phyloP scores from a whole-genome alignment of 345 rosid species.

The Ceriops zippeliana region DNA sequence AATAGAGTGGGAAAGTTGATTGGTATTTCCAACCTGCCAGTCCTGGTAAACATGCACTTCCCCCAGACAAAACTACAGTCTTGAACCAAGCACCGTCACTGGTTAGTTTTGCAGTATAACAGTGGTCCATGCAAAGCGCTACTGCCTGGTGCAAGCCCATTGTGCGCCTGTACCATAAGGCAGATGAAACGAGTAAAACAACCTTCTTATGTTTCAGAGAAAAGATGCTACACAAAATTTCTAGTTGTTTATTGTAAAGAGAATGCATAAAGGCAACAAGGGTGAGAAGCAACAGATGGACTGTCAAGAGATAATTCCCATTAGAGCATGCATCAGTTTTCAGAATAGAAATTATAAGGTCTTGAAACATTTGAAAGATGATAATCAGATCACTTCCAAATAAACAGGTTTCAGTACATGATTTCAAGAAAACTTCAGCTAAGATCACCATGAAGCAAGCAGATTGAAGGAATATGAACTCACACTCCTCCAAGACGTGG shows the following conservation, averaged over 20 bases:
- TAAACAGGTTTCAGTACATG: background rate
- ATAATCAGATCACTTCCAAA: background rate
- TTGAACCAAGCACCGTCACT: constrained; percentile 82
- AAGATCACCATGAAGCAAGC: background rate
- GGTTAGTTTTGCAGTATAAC: constrained; percentile 60
- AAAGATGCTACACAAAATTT: background rate
- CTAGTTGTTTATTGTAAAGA: background rate
- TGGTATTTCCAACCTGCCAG: constrained; percentile 48
- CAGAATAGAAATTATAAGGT: background rate
- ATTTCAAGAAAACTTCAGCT: constrained; percentile 3
- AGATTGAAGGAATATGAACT: constrained; percentile 28
- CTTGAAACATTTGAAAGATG: constrained; percentile 5
- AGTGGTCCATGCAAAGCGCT: constrained; percentile 91
- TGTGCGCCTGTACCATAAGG: constrained; percentile 43
- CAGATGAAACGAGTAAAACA: constrained; percentile 8
- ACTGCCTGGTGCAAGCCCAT: constrained; percentile 93
- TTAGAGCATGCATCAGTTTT: background rate
- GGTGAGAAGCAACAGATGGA: background rate
- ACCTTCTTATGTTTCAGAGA: background rate
- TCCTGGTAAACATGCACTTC: constrained; percentile 82
- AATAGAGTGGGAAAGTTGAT: background rate
- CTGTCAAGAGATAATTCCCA: background rate
- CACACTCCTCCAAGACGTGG: constrained; percentile 86
- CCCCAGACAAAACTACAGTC: constrained; percentile 79
- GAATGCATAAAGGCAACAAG: background rate